phyloP scores from a whole-genome alignment of 345 rosid species.

The Anastatica hierochuntica region DNA sequence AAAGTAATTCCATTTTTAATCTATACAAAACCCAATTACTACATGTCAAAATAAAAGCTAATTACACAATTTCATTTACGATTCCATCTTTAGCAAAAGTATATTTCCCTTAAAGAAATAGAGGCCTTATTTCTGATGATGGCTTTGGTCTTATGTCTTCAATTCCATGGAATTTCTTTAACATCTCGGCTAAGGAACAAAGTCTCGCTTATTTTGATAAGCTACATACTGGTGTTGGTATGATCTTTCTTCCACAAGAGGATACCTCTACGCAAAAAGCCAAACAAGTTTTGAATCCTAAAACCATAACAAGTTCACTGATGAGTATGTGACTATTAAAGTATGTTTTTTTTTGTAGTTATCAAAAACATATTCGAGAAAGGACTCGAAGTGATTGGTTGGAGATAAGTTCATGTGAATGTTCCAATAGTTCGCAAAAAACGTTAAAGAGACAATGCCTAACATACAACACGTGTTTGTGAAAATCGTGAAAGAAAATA shows the following conservation, averaged over 20 bases:
- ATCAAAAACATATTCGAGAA: constrained; percentile 65
- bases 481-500: constrained; percentile 71
- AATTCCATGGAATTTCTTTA: constrained; percentile 86
- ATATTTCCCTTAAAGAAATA: too few species aligned
- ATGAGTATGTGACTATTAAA: neutral
- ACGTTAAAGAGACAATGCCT: constrained; percentile 95
- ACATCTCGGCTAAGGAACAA: constrained; percentile 65
- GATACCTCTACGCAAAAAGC: constrained; percentile 52
- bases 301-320: neutral
- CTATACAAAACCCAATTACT: too few species aligned
- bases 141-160: constrained; percentile 97
- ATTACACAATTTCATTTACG: too few species aligned
- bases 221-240: constrained; percentile 89
- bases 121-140: constrained; percentile 97
- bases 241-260: constrained; percentile 81
- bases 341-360: constrained; percentile 33
- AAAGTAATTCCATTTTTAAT: too few species aligned
- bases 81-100: too few species aligned
- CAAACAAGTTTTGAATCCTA: constrained; percentile 92
- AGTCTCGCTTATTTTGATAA: constrained; percentile 71
- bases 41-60: too few species aligned
- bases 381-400: constrained; percentile 92
- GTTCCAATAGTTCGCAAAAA: constrained; percentile 73
- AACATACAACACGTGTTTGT: constrained; percentile 90
- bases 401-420: constrained; percentile 94